Evolutionary conservation across 202 grass and related monocot genomes (phyloP), one percentile per base, ranked within the genome.

Genomic region (Cymbopogon flexuosus): DNA sequence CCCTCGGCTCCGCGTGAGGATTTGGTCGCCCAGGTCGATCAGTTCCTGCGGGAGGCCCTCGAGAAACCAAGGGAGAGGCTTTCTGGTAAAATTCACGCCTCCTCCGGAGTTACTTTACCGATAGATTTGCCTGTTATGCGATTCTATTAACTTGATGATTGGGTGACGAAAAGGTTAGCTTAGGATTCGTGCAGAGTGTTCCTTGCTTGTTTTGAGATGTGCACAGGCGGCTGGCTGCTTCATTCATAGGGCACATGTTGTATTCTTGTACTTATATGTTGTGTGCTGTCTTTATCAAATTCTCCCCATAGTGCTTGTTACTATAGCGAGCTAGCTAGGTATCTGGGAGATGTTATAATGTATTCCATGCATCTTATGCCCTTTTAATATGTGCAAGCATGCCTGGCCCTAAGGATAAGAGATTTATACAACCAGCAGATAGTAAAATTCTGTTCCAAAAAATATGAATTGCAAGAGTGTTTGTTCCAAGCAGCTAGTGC

Each of bases 51-150:
- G 12, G 92, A 99, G 83, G 92, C 96, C 3, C 70, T 99, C 73
- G 92, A 99, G 87, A 99, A 96, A 82, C 96, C 96, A 23, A 78
- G 96, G 39, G 96, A 99, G 74, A 76, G 96, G 18, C 84, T 99
- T 13, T 86, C 93, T 29, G 91, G 96, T 97, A 73, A 76, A 36
- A 61, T 62, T 35, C 39, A 14, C 16, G 24, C 35, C 6, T 62
- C 7, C 30, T 12, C 2, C 1, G 2, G 27, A 5, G 8, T 37
- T 72, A 23, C 11, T 49, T n/a, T 24, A 10, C 21, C 14, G 33
- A 11, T 27, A 14, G 4, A 39, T 49, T 42, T 79, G 29, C 9
- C 8, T 56, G 22, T 58, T 42, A 10, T 37, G 11, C 8, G 2
- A 14, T 41, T 15, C 12, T 23, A 7, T 12, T 33, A 34, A 6